Conservation (phyloP, 768 basidiomycete genomes). For the Cytidiella melzeri region DNA sequence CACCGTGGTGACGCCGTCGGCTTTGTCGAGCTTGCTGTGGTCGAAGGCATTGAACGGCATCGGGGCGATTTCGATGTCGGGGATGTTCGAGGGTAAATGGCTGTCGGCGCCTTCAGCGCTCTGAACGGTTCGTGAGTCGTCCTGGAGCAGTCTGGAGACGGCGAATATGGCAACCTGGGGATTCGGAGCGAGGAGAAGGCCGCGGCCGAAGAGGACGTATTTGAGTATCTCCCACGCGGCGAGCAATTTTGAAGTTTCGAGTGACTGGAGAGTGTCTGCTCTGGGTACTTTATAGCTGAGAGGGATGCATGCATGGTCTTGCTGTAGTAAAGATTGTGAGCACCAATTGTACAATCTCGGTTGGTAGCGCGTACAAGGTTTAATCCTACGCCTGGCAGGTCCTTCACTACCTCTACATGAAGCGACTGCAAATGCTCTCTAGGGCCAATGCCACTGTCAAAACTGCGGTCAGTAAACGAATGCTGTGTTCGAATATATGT, state of each 20-base stretch:
- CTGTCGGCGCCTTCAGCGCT: neutral
- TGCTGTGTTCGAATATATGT: neutral
- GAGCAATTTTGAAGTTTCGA: neutral
- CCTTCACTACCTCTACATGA: conserved; percentile 23
- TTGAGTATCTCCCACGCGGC: conserved; percentile 1
- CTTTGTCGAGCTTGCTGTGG: conserved; percentile 3
- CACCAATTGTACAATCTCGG: neutral
- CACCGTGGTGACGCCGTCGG: conserved; percentile 15
- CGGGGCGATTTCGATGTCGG: conserved; percentile 10
- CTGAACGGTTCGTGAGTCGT: neutral
- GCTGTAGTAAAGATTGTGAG: no score
- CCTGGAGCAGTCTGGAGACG: conserved; percentile 5
- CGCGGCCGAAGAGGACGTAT: conserved; percentile 7
- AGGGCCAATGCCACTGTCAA: conserved; percentile 38
- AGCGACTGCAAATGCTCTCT: conserved; percentile 27
- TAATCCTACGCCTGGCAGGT: conserved; percentile 30
- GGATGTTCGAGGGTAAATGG: conserved; percentile 5
- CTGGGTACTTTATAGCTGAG: conserved; percentile 4
- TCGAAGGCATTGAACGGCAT: conserved; percentile 5
- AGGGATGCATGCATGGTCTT: conserved; percentile 10
- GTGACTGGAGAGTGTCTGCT: conserved; percentile 4
- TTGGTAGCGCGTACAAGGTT: conserved; percentile 23
- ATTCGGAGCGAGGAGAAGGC: conserved; percentile 5
- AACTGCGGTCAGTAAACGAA: neutral
- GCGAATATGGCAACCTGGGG: conserved; percentile 7